These are phyloP conservation scores for Naegleria lovaniensis DNA, from an alignment of 208 protist genomes.

Conservation along the genomic window DNA sequence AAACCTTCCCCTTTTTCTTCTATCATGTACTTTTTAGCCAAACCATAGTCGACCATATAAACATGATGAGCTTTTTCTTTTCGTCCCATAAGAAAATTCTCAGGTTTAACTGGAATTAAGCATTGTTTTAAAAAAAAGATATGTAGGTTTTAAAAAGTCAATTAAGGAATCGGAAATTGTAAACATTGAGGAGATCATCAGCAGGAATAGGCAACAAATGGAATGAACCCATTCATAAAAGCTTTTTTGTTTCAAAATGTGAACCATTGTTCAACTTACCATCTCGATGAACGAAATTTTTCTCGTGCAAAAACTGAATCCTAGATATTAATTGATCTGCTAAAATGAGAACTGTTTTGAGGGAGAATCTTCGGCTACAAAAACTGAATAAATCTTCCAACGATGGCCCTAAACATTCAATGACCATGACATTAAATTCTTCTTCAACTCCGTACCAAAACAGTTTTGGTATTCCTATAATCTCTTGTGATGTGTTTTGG, in stretches of 20 bases:
- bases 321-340: constrained; percentile 29
- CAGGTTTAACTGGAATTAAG: constrained; percentile 21
- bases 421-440: constrained; percentile 97
- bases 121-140: too few species aligned
- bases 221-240: not conserved
- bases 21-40: constrained; percentile 66
- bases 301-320: constrained; percentile 22
- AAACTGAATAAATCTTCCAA: constrained; percentile 95
- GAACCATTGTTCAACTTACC: not conserved
- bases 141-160: too few species aligned
- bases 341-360: constrained; percentile 29
- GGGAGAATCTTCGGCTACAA: constrained; percentile 25
- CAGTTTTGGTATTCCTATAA: constrained; percentile 85
- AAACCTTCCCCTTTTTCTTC: constrained; percentile 48
- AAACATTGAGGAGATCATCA: too few species aligned
- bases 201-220: not conserved
- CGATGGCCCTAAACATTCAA: constrained; percentile 94
- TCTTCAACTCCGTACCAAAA: constrained; percentile 88
- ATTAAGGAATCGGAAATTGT: too few species aligned
- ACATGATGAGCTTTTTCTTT: constrained; percentile 49
- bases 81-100: constrained; percentile 34
- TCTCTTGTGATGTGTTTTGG: constrained; percentile 30
- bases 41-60: constrained; percentile 86
- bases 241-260: not conserved
- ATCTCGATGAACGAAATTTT: constrained; percentile 31